A percentile compares a stretch with the other conserved stretches of the same genome.
Evolutionary conservation across 2,329 filamentous ascomycete species (phyloP).

Genomic region (Aspergillus awamori): DNA sequence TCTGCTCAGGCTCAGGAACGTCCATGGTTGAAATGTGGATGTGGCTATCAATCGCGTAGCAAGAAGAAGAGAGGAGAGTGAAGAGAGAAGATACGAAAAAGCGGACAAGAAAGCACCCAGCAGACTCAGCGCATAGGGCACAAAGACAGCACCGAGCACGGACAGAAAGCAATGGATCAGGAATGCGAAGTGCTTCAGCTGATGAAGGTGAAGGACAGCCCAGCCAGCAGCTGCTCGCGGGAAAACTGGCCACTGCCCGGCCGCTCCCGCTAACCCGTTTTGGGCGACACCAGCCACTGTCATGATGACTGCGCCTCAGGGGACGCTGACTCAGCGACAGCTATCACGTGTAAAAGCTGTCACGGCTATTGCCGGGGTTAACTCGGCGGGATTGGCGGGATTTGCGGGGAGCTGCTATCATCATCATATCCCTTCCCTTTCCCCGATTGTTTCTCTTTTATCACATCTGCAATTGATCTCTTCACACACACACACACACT

Average conservation of each 20-base stretch:
- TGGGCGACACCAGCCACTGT: constrained; percentile 25
- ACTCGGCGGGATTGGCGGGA: not conserved
- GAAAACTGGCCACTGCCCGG: constrained; percentile 38
- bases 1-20: constrained; percentile 81
- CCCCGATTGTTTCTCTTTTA: not conserved
- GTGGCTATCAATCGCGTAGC: not conserved
- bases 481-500: not conserved
- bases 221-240: not conserved
- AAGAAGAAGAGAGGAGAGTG: not conserved
- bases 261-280: constrained; percentile 18
- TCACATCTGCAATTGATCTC: not conserved
- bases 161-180: not conserved
- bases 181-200: constrained; percentile 1
- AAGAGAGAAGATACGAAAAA: not conserved
- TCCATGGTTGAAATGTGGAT: constrained; percentile 64
- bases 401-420: constrained; percentile 7
- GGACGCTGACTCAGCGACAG: constrained; percentile 3
- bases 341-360: constrained; percentile 13
- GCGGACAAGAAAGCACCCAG: constrained; percentile 7
- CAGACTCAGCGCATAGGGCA: not conserved
- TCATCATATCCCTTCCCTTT: not conserved
- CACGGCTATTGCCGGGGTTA: constrained; percentile 3
- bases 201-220: not conserved
- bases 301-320: constrained; percentile 18
- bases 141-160: not conserved